Conservation (phyloP, 306 rosid species). For the Dalbergia cultrata region DNA sequence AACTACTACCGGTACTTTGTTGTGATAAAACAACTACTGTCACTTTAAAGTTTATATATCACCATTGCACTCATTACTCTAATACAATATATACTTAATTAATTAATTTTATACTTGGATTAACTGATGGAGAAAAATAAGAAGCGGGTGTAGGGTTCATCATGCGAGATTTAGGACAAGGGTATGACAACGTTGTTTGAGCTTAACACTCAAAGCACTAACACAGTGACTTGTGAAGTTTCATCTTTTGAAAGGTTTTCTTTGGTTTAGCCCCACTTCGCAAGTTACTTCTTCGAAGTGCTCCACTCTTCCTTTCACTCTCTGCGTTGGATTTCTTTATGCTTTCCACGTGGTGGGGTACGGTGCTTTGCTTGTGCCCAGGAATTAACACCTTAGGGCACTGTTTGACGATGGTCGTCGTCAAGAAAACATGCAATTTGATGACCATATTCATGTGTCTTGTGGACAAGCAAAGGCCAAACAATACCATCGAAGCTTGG, state of each 20-base stretch:
- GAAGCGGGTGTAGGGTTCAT: not conserved
- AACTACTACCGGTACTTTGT: not conserved
- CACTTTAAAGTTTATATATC: conserved; percentile 10
- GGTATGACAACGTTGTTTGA: not conserved
- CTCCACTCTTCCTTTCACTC: conserved; percentile 25
- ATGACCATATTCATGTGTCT: not conserved
- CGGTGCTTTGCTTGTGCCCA: conserved; percentile 15
- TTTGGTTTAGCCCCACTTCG: conserved; percentile 36
- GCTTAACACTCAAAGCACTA: not conserved
- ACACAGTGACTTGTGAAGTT: conserved; percentile 3
- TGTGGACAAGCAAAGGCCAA: not conserved
- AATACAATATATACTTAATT: not conserved
- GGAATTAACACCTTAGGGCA: not conserved
- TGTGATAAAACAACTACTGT: no score
- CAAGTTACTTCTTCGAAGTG: conserved; percentile 42
- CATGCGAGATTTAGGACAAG: not conserved
- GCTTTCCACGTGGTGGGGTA: conserved; percentile 62
- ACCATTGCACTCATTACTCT: not conserved
- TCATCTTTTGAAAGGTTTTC: not conserved
- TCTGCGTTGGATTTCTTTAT: conserved; percentile 33
- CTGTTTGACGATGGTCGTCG: not conserved
- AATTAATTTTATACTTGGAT: not conserved
- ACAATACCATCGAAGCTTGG: not conserved
- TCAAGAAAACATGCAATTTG: conserved; percentile 9
- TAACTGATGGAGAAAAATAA: conserved; percentile 4